phyloP scores from a whole-genome alignment of 2,329 filamentous ascomycete species.

The Exophiala bonariae region DNA sequence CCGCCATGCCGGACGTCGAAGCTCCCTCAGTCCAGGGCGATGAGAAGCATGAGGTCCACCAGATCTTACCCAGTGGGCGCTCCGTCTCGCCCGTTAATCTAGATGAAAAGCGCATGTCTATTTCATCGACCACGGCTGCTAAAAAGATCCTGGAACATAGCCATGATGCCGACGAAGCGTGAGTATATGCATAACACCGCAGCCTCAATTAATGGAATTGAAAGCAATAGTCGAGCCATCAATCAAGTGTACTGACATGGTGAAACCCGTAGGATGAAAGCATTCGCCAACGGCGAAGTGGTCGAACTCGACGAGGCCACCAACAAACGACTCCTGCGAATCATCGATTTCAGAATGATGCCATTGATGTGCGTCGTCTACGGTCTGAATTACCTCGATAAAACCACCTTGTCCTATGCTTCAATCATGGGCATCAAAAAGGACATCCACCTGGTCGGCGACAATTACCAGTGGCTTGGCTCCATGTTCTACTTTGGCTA shows the following conservation, averaged over 20 bases:
- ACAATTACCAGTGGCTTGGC: constrained; percentile 54
- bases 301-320: constrained; percentile 57
- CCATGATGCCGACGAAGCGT: constrained; percentile 60
- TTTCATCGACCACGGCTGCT: constrained; percentile 20
- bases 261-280: constrained; percentile 44
- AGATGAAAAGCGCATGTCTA: constrained; percentile 15
- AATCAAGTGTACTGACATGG: too few relatives aligned
- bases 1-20: constrained; percentile 18
- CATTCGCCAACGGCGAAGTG: constrained; percentile 52
- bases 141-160: constrained; percentile 51
- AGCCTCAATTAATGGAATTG: too few relatives aligned
- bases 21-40: neutral
- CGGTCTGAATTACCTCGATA: constrained; percentile 55
- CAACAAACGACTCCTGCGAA: constrained; percentile 59
- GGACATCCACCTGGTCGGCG: constrained; percentile 44
- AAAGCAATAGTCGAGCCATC: too few relatives aligned
- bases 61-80: constrained; percentile 15
- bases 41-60: constrained; percentile 13
- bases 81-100: constrained; percentile 21
- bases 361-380: constrained; percentile 61
- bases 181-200: too few relatives aligned
- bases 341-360: constrained; percentile 64
- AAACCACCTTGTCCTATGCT: constrained; percentile 54
- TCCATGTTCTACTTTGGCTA: constrained; percentile 39
- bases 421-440: constrained; percentile 54